These are phyloP conservation scores for Colletotrichum theobromicola DNA, from an alignment of 2,329 filamentous ascomycete genomes.

Conservation along the genomic window DNA sequence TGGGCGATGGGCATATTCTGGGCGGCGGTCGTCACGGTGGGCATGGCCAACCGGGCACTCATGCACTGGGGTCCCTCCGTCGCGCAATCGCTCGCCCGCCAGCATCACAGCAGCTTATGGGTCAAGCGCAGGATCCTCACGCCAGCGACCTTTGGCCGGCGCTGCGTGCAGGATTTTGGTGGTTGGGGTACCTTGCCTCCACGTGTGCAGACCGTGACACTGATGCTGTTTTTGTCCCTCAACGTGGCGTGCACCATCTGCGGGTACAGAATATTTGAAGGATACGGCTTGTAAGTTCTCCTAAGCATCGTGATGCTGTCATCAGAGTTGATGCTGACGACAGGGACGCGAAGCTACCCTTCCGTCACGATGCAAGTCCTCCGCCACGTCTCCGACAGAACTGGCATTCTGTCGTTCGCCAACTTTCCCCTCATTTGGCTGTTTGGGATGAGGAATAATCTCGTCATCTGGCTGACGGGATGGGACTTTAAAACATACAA, in stretches of 20 bases:
- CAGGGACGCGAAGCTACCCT: slow-evolving; percentile 33
- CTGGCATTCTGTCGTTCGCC: slow-evolving; percentile 66
- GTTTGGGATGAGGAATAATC: slow-evolving; percentile 71
- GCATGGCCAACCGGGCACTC: neutral
- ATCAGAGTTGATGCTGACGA: neutral
- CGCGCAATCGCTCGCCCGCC: neutral
- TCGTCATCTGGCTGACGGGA: slow-evolving; percentile 69
- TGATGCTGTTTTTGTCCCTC: neutral
- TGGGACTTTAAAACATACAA: slow-evolving; percentile 73
- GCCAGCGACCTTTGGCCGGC: neutral
- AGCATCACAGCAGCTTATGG: neutral
- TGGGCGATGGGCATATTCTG: neutral
- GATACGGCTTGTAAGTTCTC: neutral
- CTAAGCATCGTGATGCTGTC: neutral
- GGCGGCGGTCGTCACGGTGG: neutral
- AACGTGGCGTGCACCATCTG: neutral
- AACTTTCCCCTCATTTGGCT: slow-evolving; percentile 71
- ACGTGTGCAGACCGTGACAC: neutral
- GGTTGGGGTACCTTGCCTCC: neutral
- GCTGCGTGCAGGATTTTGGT: neutral
- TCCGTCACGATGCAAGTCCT: slow-evolving; percentile 37
- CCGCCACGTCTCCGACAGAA: slow-evolving; percentile 67
- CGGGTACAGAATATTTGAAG: neutral
- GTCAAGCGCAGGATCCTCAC: neutral
- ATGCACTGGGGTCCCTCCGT: neutral